phyloP scores from a whole-genome alignment of 805 yeast species.

The Yamadazyma akitaensis region DNA sequence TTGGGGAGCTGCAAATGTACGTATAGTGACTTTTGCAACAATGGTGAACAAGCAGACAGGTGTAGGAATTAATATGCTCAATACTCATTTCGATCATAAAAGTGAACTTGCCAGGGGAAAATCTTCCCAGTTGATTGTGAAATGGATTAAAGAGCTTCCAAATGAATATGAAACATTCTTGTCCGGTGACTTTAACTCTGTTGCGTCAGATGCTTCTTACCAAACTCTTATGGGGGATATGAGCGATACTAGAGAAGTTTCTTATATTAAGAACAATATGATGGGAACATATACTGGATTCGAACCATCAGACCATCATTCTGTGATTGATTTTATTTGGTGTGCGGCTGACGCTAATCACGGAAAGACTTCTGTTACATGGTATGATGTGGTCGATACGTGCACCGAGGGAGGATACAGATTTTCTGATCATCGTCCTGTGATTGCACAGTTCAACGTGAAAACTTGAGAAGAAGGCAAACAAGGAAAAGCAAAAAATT shows the following conservation, averaged over 20 bases:
- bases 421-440: slow-evolving; percentile 49
- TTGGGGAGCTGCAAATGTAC: slow-evolving; percentile 37
- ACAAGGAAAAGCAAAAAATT: no score
- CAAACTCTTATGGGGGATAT: slow-evolving; percentile 29
- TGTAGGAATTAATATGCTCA: slow-evolving; percentile 30
- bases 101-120: slow-evolving; percentile 45
- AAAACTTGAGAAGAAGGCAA: neutral
- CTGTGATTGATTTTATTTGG: slow-evolving; percentile 39
- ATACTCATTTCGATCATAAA: slow-evolving; percentile 51
- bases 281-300: slow-evolving; percentile 43
- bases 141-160: slow-evolving; percentile 32
- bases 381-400: slow-evolving; percentile 34
- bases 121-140: slow-evolving; percentile 42
- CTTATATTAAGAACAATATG: slow-evolving; percentile 17
- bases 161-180: slow-evolving; percentile 38
- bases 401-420: slow-evolving; percentile 29
- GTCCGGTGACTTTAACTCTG: slow-evolving; percentile 58
- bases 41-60: slow-evolving; percentile 18
- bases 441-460: slow-evolving; percentile 15
- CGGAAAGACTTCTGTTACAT: slow-evolving; percentile 13
- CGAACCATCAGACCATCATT: slow-evolving; percentile 16
- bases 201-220: slow-evolving; percentile 16
- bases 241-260: slow-evolving; percentile 27
- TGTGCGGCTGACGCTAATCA: slow-evolving; percentile 25
- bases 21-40: slow-evolving; percentile 38